Percentiles rank a stretch among this genome's conserved stretches.
Conservation (phyloP, 352 stramenopile species). For the Pythium aphanidermatum region DNA sequence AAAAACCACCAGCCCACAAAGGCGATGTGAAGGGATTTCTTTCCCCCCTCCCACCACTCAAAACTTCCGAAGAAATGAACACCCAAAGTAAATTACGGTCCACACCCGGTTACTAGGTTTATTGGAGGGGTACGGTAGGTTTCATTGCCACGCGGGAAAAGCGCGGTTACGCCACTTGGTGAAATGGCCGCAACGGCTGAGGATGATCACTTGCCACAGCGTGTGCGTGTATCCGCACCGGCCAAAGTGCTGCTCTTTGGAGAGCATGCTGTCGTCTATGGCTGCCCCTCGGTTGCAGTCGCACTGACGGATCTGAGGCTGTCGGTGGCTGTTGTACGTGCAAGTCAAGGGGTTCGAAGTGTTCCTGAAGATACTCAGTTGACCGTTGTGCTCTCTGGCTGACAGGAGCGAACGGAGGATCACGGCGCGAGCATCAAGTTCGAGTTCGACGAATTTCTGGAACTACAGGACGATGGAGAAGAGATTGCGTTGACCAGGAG, state of each 20-base stretch:
- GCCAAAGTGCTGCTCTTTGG: constrained; percentile 89
- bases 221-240: constrained; percentile 61
- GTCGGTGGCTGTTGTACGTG: constrained; percentile 67
- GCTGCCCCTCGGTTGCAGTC: constrained; percentile 71
- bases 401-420: constrained; percentile 11
- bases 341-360: no score
- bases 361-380: no score
- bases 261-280: constrained; percentile 88
- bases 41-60: neutral
- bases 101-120: no score
- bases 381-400: no score
- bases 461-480: constrained; percentile 17
- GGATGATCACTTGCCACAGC: constrained; percentile 8
- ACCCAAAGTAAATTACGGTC: no score
- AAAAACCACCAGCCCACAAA: constrained; percentile 2
- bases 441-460: constrained; percentile 46
- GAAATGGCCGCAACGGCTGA: neutral
- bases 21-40: neutral
- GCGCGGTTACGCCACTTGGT: neutral
- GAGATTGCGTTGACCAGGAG: constrained; percentile 23
- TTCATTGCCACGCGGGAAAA: neutral
- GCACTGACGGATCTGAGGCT: constrained; percentile 83
- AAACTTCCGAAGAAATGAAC: no score
- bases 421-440: constrained; percentile 32
- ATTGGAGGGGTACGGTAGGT: no score